A percentile compares a stretch with the other conserved stretches of the same genome.
These are phyloP conservation scores for Candida sakaeoensis DNA, from an alignment of 805 yeast species.

Conservation along the genomic window DNA sequence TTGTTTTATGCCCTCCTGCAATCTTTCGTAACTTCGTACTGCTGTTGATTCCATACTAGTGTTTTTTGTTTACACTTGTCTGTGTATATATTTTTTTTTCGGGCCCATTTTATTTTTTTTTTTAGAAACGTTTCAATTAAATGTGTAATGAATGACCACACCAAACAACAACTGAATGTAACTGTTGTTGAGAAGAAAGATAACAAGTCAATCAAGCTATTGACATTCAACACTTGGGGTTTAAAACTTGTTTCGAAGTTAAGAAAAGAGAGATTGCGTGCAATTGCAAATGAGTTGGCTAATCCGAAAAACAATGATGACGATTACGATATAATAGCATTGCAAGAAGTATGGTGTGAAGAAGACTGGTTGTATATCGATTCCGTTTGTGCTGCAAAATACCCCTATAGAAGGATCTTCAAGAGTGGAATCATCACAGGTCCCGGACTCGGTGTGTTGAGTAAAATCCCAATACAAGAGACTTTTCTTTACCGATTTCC, in stretches of 20 bases:
- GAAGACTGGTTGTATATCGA: slow-evolving; percentile 75
- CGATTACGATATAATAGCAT: slow-evolving; percentile 77
- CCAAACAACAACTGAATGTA: not conserved
- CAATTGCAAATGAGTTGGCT: slow-evolving; percentile 67
- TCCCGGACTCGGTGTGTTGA: slow-evolving; percentile 85
- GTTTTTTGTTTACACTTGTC: no score
- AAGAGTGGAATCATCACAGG: slow-evolving; percentile 85
- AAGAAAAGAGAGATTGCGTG: slow-evolving; percentile 60
- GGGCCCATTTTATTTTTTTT: no score
- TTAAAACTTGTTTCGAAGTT: slow-evolving; percentile 75
- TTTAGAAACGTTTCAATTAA: not conserved
- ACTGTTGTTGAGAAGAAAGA: not conserved
- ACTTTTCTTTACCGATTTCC: slow-evolving; percentile 84
- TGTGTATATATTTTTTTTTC: not conserved
- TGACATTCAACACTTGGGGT: slow-evolving; percentile 88
- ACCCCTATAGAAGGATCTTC: slow-evolving; percentile 67
- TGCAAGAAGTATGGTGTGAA: slow-evolving; percentile 93
- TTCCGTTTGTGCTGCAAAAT: slow-evolving; percentile 38
- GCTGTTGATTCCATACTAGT: slow-evolving; percentile 7
- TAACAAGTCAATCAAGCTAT: slow-evolving; percentile 39
- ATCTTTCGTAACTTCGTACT: slow-evolving; percentile 3
- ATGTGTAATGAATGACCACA: not conserved
- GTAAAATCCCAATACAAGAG: slow-evolving; percentile 77
- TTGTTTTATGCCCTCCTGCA: slow-evolving; percentile 3
- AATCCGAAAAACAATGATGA: slow-evolving; percentile 21